These are phyloP conservation scores for Huntiella moniliformis DNA, from an alignment of 2,329 filamentous ascomycete genomes.

Conservation along the genomic window DNA sequence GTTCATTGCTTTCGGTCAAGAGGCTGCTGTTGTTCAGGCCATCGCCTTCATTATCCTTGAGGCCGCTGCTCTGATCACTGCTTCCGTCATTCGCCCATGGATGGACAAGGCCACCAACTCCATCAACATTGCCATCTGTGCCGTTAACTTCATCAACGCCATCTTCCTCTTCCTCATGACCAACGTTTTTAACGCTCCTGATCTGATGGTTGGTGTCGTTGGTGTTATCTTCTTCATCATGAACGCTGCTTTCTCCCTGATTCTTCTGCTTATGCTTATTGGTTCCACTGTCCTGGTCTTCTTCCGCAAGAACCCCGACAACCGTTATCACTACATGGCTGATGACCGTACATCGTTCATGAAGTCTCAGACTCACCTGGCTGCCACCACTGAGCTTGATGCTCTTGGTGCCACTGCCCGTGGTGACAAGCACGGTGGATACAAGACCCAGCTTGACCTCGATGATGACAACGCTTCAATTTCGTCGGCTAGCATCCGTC, in stretches of 20 bases:
- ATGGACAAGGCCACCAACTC: conserved; percentile 98
- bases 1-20: conserved; percentile 70
- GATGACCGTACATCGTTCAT: conserved; percentile 94
- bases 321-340: conserved; percentile 87
- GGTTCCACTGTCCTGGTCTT: conserved; percentile 48
- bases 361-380: conserved; percentile 77
- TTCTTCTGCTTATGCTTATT: conserved; percentile 63
- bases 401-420: conserved; percentile 76
- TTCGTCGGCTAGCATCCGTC: conserved; percentile 21
- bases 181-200: conserved; percentile 65
- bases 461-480: conserved; percentile 26
- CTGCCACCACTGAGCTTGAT: conserved; percentile 65
- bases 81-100: conserved; percentile 72
- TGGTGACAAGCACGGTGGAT: conserved; percentile 48
- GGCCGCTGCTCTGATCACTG: conserved; percentile 53
- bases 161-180: conserved; percentile 84
- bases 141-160: conserved; percentile 76
- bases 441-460: conserved; percentile 19
- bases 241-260: conserved; percentile 67
- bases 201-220: conserved; percentile 69
- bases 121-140: conserved; percentile 85
- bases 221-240: conserved; percentile 77
- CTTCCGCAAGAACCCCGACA: conserved; percentile 83
- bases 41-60: conserved; percentile 72
- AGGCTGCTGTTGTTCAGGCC: conserved; percentile 52